phyloP scores from a whole-genome alignment of 1,284 basidiomycete species.

The Exobasidium rhododendri region DNA sequence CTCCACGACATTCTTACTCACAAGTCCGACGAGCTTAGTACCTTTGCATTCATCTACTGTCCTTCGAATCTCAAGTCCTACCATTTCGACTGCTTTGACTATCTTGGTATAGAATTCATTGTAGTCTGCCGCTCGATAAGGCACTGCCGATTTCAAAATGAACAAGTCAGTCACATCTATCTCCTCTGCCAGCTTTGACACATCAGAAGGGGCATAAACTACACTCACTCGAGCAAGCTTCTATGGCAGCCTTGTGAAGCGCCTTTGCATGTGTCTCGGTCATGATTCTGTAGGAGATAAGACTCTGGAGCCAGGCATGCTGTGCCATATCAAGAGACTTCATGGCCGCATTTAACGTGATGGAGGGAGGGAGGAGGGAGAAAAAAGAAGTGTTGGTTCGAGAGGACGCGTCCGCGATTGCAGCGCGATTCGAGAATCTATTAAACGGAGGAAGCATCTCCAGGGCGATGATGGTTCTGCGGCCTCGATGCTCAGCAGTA shows the following conservation, averaged over 20 bases:
- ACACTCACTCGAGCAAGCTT: not conserved
- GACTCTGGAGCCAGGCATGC: constrained; percentile 5
- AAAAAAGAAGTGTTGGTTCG: not conserved
- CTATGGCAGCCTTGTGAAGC: not conserved
- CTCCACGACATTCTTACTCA: not conserved
- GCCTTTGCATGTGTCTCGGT: constrained; percentile 1
- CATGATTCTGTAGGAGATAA: not conserved
- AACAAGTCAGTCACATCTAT: not conserved
- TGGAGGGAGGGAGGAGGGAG: not conserved
- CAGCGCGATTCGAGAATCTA: no score
- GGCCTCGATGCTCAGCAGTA: no score
- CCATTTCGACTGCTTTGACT: not conserved
- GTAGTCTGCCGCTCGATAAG: not conserved
- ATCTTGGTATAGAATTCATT: not conserved
- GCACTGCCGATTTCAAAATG: not conserved
- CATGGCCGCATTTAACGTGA: not conserved
- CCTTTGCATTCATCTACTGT: constrained; percentile 1
- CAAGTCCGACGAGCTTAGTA: not conserved
- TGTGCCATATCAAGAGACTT: not conserved
- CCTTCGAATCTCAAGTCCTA: constrained; percentile 1
- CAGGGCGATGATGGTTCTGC: no score
- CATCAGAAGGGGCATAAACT: no score
- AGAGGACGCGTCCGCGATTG: not conserved
- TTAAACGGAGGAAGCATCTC: no score
- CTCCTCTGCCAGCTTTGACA: no score